Conservation (phyloP, 495 filamentous ascomycete genomes). For the Xylaria acuta region DNA sequence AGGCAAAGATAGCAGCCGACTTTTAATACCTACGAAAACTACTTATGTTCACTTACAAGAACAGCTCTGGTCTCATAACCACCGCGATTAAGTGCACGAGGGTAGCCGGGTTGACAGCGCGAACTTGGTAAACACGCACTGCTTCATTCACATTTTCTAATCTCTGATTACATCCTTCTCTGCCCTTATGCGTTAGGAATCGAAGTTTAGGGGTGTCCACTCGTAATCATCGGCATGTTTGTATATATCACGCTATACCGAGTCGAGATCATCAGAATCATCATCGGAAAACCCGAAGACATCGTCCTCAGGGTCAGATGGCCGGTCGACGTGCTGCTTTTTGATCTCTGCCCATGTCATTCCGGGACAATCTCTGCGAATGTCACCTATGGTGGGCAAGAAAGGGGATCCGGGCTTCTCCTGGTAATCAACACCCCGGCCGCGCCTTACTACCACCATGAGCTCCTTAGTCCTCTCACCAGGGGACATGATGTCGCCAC, state of each 20-base stretch:
- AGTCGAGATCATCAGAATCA: too few species aligned
- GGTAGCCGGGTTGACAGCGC: too few species aligned
- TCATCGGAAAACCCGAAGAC: too few species aligned
- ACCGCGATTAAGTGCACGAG: too few species aligned
- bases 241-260: neutral
- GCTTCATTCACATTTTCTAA: neutral
- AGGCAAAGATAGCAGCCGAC: too few species aligned
- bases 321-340: neutral
- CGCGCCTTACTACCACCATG: neutral
- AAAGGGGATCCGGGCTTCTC: neutral
- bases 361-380: neutral
- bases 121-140: too few species aligned
- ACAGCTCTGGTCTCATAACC: too few species aligned
- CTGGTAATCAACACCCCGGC: neutral
- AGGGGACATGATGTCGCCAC: too few species aligned
- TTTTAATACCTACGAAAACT: too few species aligned
- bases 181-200: neutral
- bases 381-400: neutral
- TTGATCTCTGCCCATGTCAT: neutral
- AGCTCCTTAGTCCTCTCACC: neutral
- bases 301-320: neutral
- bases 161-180: neutral
- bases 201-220: too few species aligned
- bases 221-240: neutral
- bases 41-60: too few species aligned